A percentile compares a stretch with the other conserved stretches of the same genome.
Conservation (phyloP, 2,329 filamentous ascomycete species). For the Scedosporium apiospermum region DNA sequence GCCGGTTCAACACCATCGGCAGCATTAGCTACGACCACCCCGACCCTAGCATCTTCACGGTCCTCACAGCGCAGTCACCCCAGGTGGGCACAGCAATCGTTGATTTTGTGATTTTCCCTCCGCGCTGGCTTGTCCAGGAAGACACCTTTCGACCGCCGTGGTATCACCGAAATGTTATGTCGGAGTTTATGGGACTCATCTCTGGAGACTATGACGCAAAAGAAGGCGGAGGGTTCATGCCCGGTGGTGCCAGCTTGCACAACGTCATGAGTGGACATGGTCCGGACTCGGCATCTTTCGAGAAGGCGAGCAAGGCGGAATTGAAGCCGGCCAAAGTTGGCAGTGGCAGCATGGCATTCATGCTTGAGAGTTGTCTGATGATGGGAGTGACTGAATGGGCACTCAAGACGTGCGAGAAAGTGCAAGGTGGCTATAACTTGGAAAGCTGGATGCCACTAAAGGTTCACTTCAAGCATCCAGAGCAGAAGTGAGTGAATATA, state of each 20-base stretch:
- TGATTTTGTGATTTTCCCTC: conserved; percentile 60
- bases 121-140: conserved; percentile 53
- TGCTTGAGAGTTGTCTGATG: conserved; percentile 38
- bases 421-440: conserved; percentile 22
- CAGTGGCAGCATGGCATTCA: conserved; percentile 33
- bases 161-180: conserved; percentile 53
- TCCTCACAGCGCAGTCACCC: conserved; percentile 49
- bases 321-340: conserved; percentile 27
- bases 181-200: conserved; percentile 47
- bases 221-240: conserved; percentile 23
- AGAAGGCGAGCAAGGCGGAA: conserved; percentile 33
- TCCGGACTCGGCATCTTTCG: conserved; percentile 33
- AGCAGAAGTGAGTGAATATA: no score
- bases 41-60: conserved; percentile 57
- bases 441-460: conserved; percentile 87
- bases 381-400: conserved; percentile 1
- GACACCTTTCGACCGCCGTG: conserved; percentile 27
- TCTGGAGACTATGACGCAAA: conserved; percentile 20
- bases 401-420: not conserved
- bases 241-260: conserved; percentile 34
- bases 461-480: no score
- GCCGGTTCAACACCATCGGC: conserved; percentile 48
- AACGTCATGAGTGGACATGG: conserved; percentile 47
- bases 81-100: conserved; percentile 43
- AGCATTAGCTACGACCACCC: conserved; percentile 53